Evolutionary conservation across 1,284 basidiomycete genomes (phyloP).

Genomic region (Sutorius eximius): DNA sequence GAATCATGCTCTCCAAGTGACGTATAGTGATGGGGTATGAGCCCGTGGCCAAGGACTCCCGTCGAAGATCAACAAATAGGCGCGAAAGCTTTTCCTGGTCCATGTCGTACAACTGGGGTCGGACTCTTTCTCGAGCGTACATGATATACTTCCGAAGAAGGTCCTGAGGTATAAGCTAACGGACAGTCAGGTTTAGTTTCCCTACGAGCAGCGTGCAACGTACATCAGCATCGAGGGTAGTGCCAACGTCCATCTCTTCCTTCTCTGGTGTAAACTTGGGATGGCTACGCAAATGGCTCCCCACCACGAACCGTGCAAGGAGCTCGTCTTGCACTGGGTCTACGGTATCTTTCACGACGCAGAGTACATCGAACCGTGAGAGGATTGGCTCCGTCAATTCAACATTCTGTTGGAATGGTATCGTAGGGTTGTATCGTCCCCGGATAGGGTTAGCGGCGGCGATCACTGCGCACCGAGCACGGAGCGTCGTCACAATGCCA

Average conservation of each 20-base stretch:
- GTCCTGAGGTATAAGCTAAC: slow-evolving; percentile 94
- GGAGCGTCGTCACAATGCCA: slow-evolving; percentile 95
- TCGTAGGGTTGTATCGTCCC: slow-evolving; percentile 95
- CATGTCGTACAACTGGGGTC: slow-evolving; percentile 90
- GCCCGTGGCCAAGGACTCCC: slow-evolving; percentile 95
- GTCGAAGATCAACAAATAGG: slow-evolving; percentile 95
- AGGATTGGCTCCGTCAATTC: slow-evolving; percentile 98
- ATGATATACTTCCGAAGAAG: slow-evolving; percentile 98
- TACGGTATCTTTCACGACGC: slow-evolving; percentile 96
- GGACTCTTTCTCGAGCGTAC: slow-evolving; percentile 93
- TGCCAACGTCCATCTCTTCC: slow-evolving; percentile 89
- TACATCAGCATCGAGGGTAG: slow-evolving; percentile 89
- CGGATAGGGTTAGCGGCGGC: slow-evolving; percentile 98
- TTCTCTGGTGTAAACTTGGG: slow-evolving; percentile 85
- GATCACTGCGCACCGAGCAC: slow-evolving; percentile 96
- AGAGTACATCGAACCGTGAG: slow-evolving; percentile 98
- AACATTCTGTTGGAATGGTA: slow-evolving; percentile 98
- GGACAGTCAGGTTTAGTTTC: slow-evolving; percentile 12
- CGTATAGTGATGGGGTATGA: slow-evolving; percentile 98
- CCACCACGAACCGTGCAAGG: slow-evolving; percentile 95
- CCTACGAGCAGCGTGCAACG: slow-evolving; percentile 31
- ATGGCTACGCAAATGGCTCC: slow-evolving; percentile 92
- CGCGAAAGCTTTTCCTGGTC: slow-evolving; percentile 95
- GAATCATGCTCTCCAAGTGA: slow-evolving; percentile 98
- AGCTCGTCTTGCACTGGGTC: slow-evolving; percentile 98